Conservation (phyloP, 495 filamentous ascomycete genomes). For the Pseudomonodictys pantanalensis region DNA sequence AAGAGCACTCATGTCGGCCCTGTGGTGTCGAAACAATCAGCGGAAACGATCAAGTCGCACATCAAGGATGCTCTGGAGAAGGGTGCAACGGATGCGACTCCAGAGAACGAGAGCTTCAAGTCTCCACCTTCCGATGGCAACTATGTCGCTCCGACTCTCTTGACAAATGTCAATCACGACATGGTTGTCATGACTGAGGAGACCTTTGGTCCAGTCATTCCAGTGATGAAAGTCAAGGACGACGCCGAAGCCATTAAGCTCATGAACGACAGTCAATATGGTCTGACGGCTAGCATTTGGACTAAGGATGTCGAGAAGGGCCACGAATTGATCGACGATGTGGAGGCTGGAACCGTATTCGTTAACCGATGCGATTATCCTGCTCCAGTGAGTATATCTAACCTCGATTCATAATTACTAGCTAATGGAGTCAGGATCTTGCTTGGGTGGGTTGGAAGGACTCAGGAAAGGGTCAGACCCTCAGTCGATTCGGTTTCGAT, state of each 20-base stretch:
- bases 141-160: slow-evolving; percentile 77
- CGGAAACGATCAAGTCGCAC: slow-evolving; percentile 72
- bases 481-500: slow-evolving; percentile 89
- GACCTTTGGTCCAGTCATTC: slow-evolving; percentile 93
- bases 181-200: slow-evolving; percentile 95
- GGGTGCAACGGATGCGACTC: slow-evolving; percentile 80
- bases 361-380: slow-evolving; percentile 95
- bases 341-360: slow-evolving; percentile 95
- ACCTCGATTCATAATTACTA: neutral
- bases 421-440: slow-evolving; percentile 62
- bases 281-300: slow-evolving; percentile 96
- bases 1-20: slow-evolving; percentile 80
- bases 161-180: slow-evolving; percentile 74
- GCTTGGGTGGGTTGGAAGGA: slow-evolving; percentile 99
- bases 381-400: slow-evolving; percentile 66
- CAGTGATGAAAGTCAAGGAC: slow-evolving; percentile 83
- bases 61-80: slow-evolving; percentile 80
- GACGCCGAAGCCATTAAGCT: slow-evolving; percentile 78
- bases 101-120: slow-evolving; percentile 71
- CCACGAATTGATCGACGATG: slow-evolving; percentile 70
- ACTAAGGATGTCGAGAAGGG: slow-evolving; percentile 80
- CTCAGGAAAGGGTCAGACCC: slow-evolving; percentile 82
- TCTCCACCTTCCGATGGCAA: slow-evolving; percentile 70
- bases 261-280: slow-evolving; percentile 96
- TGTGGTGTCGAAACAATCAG: slow-evolving; percentile 75